These are phyloP conservation scores for Dendrobium nobile DNA, from an alignment of 106 monocot species.

Conservation along the genomic window DNA sequence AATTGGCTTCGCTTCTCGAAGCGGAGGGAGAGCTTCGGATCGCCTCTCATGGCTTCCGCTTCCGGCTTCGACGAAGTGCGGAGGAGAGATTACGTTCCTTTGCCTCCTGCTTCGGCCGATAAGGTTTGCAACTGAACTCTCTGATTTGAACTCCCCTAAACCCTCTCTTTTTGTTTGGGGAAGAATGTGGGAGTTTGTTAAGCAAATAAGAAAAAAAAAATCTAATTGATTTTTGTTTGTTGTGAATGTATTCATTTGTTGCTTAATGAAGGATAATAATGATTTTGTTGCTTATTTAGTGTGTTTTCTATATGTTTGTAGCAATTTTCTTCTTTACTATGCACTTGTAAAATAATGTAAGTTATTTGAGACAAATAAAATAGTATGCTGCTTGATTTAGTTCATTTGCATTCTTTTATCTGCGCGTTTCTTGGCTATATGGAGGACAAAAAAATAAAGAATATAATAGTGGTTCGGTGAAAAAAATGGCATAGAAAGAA, in stretches of 20 bases:
- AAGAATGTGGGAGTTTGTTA: not conserved
- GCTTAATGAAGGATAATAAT: not conserved
- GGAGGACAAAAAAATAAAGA: too few species aligned
- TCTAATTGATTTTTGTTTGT: too few species aligned
- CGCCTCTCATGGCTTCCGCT: conserved; percentile 14
- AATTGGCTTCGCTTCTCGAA: not conserved
- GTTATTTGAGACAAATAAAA: too few species aligned
- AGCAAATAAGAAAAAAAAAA: not conserved
- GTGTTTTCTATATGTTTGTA: too few species aligned
- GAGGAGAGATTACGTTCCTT: conserved; percentile 3
- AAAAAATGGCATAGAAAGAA: too few species aligned
- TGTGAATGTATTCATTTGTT: too few species aligned
- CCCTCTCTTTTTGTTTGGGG: not conserved
- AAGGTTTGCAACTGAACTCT: conserved; percentile 6
- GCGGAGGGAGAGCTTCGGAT: not conserved
- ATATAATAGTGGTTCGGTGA: too few species aligned
- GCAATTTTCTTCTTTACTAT: too few species aligned
- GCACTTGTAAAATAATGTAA: too few species aligned
- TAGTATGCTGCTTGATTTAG: too few species aligned
- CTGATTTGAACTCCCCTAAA: not conserved
- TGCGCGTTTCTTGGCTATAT: too few species aligned
- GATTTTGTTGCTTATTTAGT: not conserved
- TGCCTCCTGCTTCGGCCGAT: conserved; percentile 11
- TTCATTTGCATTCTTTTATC: too few species aligned
- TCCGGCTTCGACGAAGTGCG: not conserved